A percentile compares a stretch with the other conserved stretches of the same genome.
phyloP scores from a whole-genome alignment of 768 basidiomycete genomes.

The Suillus placidus region DNA sequence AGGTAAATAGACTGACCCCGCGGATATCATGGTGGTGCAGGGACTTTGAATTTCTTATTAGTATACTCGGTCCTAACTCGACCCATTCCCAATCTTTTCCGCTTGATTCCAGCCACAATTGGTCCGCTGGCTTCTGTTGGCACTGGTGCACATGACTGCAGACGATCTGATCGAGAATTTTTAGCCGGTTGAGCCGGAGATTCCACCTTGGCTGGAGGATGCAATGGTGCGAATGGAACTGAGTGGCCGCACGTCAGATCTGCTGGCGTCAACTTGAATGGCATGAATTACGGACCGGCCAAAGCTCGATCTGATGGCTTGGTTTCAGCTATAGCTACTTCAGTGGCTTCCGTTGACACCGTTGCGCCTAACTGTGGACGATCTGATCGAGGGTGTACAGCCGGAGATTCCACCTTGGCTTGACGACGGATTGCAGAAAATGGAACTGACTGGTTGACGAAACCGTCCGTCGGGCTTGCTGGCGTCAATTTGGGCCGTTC shows the following conservation, averaged over 20 bases:
- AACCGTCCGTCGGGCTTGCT: background rate
- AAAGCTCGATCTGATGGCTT: background rate
- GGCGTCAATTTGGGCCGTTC: background rate
- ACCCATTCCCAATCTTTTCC: constrained; percentile 68
- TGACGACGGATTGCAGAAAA: background rate
- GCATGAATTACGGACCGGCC: background rate
- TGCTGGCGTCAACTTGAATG: background rate
- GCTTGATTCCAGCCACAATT: constrained; percentile 42
- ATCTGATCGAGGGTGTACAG: constrained; percentile 6
- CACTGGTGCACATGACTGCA: background rate
- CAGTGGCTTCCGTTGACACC: background rate
- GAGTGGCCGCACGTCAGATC: background rate
- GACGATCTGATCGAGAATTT: constrained; percentile 2
- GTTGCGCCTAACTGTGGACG: background rate
- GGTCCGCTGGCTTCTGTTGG: background rate
- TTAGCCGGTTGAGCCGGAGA: background rate
- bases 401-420: background rate
- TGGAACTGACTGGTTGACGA: background rate
- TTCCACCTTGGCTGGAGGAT: background rate
- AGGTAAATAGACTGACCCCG: constrained; percentile 5
- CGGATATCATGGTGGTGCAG: constrained; percentile 17
- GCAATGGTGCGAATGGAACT: background rate
- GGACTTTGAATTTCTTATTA: constrained; percentile 75
- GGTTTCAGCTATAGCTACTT: background rate
- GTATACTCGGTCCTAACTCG: constrained; percentile 50